Evolutionary conservation across 768 basidiomycete genomes (phyloP), one percentile per base, ranked within the genome.

Genomic region (Mycena galopus): DNA sequence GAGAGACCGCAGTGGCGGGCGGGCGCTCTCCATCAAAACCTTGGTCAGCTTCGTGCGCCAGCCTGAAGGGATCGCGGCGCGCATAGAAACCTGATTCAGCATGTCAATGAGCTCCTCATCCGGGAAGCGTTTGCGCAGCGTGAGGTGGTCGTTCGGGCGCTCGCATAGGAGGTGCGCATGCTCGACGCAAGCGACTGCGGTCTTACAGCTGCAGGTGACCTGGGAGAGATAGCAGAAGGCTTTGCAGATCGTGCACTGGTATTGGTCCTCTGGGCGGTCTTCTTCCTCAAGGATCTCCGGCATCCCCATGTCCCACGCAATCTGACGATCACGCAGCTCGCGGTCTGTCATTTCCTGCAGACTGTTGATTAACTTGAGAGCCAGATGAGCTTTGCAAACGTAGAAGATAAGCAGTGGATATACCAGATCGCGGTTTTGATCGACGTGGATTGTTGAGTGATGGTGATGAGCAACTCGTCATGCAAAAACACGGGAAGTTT

Each of bases 401-500:
- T 33, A 51, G 42, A 42, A 11, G 19, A 30, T 35, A 30, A 37
- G 39, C 33, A 55, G 32, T 58, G 33, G 58, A 84, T 92, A 73
- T 80, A 97, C 97, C 98, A 99, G 77, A 94, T 86, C 3, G 97
- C 95, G 39, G 96, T 97, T 80, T 94, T 93, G 78, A 98, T 97
- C 21, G 93, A 93, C 65, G 93, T 90, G 4, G 96, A 96, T 81
- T 97, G 95, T 77, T 96, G 92, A n/a, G 95, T 96, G 79, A 99
- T 97, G n/a, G 97, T 97, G 79, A 98, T 90, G 74, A 99, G 88
- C 29, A 99, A 88, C 82, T 99, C 98, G 77, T 99, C 96, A 81
- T 99, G 98, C 35, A 96, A 98, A 83, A 99, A 99, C 6, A 99
- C 98, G 6, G 98, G 98, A 47, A 94, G 86, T 81, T 99, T 99